Evolutionary conservation across 106 monocot species (phyloP), one percentile per base, ranked within the genome.

Genomic region (Phalaenopsis equestris): DNA sequence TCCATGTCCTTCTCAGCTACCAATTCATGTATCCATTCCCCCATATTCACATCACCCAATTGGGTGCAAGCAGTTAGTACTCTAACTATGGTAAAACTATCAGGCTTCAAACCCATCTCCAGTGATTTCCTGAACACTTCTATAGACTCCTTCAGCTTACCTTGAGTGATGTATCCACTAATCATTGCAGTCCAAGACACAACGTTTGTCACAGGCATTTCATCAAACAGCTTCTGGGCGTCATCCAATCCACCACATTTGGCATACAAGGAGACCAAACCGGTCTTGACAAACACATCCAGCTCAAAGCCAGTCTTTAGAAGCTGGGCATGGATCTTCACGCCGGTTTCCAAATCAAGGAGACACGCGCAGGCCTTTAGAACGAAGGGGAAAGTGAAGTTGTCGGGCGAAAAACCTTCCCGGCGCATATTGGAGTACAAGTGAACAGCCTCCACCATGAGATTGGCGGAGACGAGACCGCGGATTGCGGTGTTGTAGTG

Each of bases 381-480:
- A 58, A 94, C 89, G 41, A 89, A 91, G 49, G 91, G 91, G 76
- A 89, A 88, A 47, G 94, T 94, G 88, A 91, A 94, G 67, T 88
- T 79, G 55, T 87, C 82, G 14, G 94, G 94, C 10, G 67, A 86
- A 43, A 86, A 77, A 75, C 86, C 86, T 1, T 73, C 41, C 48
- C 18, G 74, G 19, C 86, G 89, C 87, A 94, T 87, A 38, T 41
- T 42, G 76, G 24, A 1, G 83, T 87, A 91, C 55, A 84, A 55
- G 4, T 42, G 64, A 55, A 85, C 23, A 8, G 85, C 80, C 17
- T 82, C 80, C 12, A 21, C 41, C 72, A 77, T 72, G 52, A 39
- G 80, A 55, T 81, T 67, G 24, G 52, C 43, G 5, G 84, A 38
- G 73, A 86, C 80, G 73, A 93, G 82, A 79, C 86, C 88, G 1